These are phyloP conservation scores for Cajanus cajan DNA, from an alignment of 306 rosid species.

Conservation along the genomic window DNA sequence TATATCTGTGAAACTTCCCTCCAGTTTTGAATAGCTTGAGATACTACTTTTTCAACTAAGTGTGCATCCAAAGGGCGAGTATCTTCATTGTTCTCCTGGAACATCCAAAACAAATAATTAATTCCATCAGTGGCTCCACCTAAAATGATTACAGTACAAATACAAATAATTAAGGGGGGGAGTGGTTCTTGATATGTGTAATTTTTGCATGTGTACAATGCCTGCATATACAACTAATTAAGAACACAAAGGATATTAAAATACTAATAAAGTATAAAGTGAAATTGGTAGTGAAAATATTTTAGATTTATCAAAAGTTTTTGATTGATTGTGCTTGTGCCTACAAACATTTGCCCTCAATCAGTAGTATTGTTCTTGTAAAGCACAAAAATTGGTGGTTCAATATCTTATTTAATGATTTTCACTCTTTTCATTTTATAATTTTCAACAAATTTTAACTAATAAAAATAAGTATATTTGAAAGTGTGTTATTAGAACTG, in stretches of 20 bases:
- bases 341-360: background rate
- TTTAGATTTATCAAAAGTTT: background rate
- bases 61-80: conserved; percentile 35
- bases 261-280: background rate
- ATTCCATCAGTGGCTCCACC: conserved; percentile 11
- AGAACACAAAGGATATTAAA: background rate
- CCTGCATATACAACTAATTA: background rate
- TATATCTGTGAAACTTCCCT: conserved; percentile 28
- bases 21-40: conserved; percentile 66
- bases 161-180: background rate
- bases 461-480: too few species aligned
- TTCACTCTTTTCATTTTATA: too few species aligned
- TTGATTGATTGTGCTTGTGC: background rate
- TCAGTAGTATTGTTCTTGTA: too few species aligned
- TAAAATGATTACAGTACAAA: background rate
- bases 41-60: conserved; percentile 44
- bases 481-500: too few species aligned
- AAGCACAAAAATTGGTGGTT: too few species aligned
- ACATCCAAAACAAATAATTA: conserved; percentile 9
- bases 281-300: background rate
- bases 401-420: too few species aligned
- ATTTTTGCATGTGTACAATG: background rate
- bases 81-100: conserved; percentile 43
- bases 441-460: too few species aligned
- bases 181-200: background rate